A percentile compares a stretch with the other conserved stretches of the same genome.
These are phyloP conservation scores for Rachicladosporium sp. DNA, from an alignment of 2,329 filamentous ascomycete species.

Conservation along the genomic window DNA sequence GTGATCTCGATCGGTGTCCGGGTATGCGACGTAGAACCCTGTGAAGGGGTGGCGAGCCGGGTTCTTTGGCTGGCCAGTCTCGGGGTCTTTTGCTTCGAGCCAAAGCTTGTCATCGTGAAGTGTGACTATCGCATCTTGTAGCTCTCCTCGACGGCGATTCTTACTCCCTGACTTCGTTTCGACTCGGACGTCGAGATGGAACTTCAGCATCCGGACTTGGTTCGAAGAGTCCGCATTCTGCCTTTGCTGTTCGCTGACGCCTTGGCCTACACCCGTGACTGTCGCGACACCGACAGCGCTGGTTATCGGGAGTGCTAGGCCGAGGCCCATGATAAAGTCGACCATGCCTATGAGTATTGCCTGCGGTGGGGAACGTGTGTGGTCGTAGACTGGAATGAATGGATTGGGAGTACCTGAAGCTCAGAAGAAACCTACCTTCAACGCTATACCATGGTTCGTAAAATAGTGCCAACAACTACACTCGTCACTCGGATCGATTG, in stretches of 20 bases:
- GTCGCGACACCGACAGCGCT: conserved; percentile 34
- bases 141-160: conserved; percentile 23
- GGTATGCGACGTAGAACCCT: conserved; percentile 39
- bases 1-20: conserved; percentile 33
- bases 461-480: no score
- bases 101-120: conserved; percentile 34
- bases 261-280: conserved; percentile 39
- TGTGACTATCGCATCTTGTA: conserved; percentile 33
- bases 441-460: no score
- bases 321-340: conserved; percentile 23
- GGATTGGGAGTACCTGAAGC: no score
- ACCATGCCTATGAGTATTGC: conserved; percentile 6
- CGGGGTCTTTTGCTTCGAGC: conserved; percentile 14
- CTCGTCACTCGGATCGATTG: no score
- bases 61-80: conserved; percentile 18
- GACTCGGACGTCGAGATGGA: conserved; percentile 36
- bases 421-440: no score
- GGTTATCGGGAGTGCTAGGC: conserved; percentile 21
- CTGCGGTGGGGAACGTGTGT: no score
- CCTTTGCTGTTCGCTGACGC: conserved; percentile 37
- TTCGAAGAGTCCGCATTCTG: conserved; percentile 38
- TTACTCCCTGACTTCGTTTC: conserved; percentile 17
- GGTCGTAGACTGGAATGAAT: no score
- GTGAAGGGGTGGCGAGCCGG: conserved; percentile 35
- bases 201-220: conserved; percentile 40